phyloP scores from a whole-genome alignment of 2,329 filamentous ascomycete species.

The Fusarium anguioides region DNA sequence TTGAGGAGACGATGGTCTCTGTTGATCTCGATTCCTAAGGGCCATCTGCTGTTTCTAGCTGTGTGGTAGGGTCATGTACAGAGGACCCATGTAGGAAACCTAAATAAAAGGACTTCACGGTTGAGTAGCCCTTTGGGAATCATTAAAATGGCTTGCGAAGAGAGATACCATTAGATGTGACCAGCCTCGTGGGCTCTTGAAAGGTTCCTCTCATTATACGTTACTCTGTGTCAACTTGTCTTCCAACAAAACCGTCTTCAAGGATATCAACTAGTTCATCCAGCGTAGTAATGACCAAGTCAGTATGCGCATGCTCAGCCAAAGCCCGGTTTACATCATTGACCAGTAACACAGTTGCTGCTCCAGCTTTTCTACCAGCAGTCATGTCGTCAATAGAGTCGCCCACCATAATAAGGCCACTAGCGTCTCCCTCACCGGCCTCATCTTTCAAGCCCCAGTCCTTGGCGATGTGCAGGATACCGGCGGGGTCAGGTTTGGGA shows the following conservation, averaged over 20 bases:
- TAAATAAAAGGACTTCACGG: conserved; percentile 41
- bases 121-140: conserved; percentile 17
- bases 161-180: background rate
- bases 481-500: conserved; percentile 89
- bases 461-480: conserved; percentile 85
- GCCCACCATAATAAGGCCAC: conserved; percentile 72
- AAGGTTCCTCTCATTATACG: background rate
- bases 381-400: conserved; percentile 94
- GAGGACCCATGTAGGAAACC: conserved; percentile 36
- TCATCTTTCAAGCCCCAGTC: conserved; percentile 71
- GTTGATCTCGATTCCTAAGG: conserved; percentile 31
- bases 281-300: conserved; percentile 75
- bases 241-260: conserved; percentile 77
- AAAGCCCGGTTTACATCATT: conserved; percentile 84
- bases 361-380: conserved; percentile 83
- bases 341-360: conserved; percentile 87
- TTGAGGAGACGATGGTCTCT: conserved; percentile 32
- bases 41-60: conserved; percentile 34
- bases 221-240: conserved; percentile 41
- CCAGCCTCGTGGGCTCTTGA: background rate
- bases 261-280: conserved; percentile 82
- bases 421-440: conserved; percentile 55
- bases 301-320: conserved; percentile 78
- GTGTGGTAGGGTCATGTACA: conserved; percentile 34
- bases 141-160: background rate